Evolutionary conservation across 2,329 filamentous ascomycete species (phyloP).

Genomic region (Cordyceps fumosorosea): DNA sequence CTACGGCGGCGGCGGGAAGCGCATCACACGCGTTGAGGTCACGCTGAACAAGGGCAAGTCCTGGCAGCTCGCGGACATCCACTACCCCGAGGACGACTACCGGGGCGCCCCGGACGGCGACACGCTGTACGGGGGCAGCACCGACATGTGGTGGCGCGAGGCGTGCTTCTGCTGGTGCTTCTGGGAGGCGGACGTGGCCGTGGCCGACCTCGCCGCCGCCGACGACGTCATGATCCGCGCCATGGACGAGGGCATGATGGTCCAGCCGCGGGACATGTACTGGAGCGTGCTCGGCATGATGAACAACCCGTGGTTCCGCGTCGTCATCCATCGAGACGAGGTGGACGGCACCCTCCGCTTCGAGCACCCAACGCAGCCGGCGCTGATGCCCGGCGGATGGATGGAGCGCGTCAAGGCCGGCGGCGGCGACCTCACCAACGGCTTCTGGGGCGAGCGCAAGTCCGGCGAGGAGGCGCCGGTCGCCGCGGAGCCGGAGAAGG

Average conservation of each 20-base stretch:
- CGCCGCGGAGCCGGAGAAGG: conserved; percentile 44
- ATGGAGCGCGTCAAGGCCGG: conserved; percentile 85
- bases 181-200: conserved; percentile 67
- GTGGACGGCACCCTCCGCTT: conserved; percentile 53
- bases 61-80: conserved; percentile 71
- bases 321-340: conserved; percentile 65
- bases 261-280: conserved; percentile 89
- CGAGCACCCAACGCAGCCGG: conserved; percentile 82
- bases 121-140: conserved; percentile 63
- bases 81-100: conserved; percentile 82
- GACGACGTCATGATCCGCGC: conserved; percentile 73
- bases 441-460: conserved; percentile 73
- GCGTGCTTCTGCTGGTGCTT: conserved; percentile 88
- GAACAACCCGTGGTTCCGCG: conserved; percentile 92
- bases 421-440: conserved; percentile 73
- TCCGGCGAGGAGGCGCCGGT: conserved; percentile 37
- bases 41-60: conserved; percentile 76
- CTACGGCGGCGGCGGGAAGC: conserved; percentile 79
- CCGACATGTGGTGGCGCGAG: conserved; percentile 80
- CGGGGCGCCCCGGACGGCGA: conserved; percentile 52
- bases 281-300: conserved; percentile 96
- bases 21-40: conserved; percentile 75
- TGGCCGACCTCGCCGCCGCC: conserved; percentile 54
- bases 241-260: conserved; percentile 85
- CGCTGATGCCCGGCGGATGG: conserved; percentile 74